phyloP scores from a whole-genome alignment of 106 monocot species.

The Dioscorea zingiberensis region DNA sequence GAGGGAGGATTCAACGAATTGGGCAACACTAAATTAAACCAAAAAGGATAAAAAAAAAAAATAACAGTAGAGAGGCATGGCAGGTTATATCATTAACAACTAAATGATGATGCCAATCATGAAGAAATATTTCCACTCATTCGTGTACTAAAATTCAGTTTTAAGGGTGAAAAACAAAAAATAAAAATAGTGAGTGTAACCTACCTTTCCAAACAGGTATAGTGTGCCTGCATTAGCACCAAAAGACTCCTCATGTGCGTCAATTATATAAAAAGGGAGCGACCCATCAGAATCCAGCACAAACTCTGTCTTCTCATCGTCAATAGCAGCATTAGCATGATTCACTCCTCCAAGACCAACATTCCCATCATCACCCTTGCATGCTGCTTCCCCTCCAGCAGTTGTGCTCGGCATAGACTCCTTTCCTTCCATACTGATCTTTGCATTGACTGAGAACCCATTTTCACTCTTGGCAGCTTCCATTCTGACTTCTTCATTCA shows the following conservation, averaged over 20 bases:
- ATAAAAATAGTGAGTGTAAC: not conserved
- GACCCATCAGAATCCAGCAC: slow-evolving; percentile 54
- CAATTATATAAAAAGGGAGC: slow-evolving; percentile 83
- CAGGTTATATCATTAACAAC: not conserved
- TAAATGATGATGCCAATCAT: no score
- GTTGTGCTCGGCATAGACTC: slow-evolving; percentile 34
- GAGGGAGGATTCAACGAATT: no score
- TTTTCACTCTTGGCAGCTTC: slow-evolving; percentile 28
- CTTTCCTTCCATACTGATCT: slow-evolving; percentile 38
- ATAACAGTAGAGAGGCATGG: no score
- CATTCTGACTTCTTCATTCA: slow-evolving; percentile 9
- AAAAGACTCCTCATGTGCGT: slow-evolving; percentile 82
- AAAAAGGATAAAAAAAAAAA: no score
- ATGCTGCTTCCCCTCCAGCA: slow-evolving; percentile 52
- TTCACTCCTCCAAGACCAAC: slow-evolving; percentile 4
- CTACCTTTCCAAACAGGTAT: slow-evolving; percentile 90
- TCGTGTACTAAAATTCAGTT: no score
- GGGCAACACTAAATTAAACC: no score
- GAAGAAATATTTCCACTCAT: no score
- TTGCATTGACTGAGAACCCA: slow-evolving; percentile 44
- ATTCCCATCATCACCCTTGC: slow-evolving; percentile 21
- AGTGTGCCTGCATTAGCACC: slow-evolving; percentile 66
- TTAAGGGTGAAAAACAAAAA: no score
- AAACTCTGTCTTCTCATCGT: slow-evolving; percentile 52
- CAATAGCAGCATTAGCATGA: slow-evolving; percentile 7